Percentiles rank a stretch among this genome's conserved stretches.
These are phyloP conservation scores for Megacollybia marginata DNA, from an alignment of 768 basidiomycete species.

Conservation along the genomic window DNA sequence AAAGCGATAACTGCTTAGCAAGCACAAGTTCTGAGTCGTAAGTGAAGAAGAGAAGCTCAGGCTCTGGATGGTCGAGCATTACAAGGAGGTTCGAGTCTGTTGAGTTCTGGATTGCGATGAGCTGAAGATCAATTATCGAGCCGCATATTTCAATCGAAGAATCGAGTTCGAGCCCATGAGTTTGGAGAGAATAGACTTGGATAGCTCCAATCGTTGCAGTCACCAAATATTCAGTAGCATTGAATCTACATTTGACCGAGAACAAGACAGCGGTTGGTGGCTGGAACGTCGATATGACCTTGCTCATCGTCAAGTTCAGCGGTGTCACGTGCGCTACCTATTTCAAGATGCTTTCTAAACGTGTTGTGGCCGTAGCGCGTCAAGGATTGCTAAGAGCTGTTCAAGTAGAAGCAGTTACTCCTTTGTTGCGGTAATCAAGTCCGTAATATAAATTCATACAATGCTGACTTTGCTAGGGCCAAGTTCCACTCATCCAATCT, in stretches of 20 bases:
- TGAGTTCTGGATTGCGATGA: slow-evolving; percentile 18
- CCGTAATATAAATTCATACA: neutral
- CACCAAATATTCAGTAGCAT: slow-evolving; percentile 53
- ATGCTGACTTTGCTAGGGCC: slow-evolving; percentile 47
- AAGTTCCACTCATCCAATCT: slow-evolving; percentile 67
- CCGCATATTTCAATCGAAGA: slow-evolving; percentile 66
- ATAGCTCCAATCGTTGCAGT: slow-evolving; percentile 61
- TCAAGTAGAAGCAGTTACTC: slow-evolving; percentile 22
- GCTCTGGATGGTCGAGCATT: slow-evolving; percentile 71
- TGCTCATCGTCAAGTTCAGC: neutral
- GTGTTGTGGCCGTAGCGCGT: slow-evolving; percentile 56
- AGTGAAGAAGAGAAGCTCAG: slow-evolving; percentile 58
- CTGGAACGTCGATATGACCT: slow-evolving; percentile 70
- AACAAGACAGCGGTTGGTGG: slow-evolving; percentile 62
- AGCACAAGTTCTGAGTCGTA: slow-evolving; percentile 38
- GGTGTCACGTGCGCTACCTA: too few species aligned
- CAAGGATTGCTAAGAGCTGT: slow-evolving; percentile 39
- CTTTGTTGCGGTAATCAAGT: slow-evolving; percentile 31
- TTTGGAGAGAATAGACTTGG: slow-evolving; percentile 59
- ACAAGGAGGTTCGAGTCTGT: slow-evolving; percentile 48
- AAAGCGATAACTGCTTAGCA: slow-evolving; percentile 42
- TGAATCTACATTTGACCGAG: slow-evolving; percentile 61
- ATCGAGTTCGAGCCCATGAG: slow-evolving; percentile 53
- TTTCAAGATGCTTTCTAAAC: slow-evolving; percentile 59
- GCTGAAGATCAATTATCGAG: slow-evolving; percentile 1